Evolutionary conservation across 2,329 filamentous ascomycete genomes (phyloP).

Genomic region (Nothophoma quercina): DNA sequence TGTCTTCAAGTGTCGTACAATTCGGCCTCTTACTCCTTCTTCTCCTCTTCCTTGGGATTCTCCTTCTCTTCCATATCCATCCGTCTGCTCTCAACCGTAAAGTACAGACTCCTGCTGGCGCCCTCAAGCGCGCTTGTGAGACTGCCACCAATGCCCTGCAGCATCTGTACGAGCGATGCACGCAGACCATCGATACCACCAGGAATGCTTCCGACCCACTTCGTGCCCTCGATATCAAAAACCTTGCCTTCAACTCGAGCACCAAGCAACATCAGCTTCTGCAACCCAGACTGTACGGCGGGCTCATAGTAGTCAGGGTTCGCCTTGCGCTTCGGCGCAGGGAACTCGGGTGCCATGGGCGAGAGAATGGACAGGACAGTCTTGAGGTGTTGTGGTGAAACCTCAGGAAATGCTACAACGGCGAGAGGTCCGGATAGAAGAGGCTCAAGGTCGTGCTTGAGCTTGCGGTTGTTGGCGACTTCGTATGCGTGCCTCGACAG

Average conservation of each 20-base stretch:
- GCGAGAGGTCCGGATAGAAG: constrained; percentile 84
- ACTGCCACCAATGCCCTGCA: constrained; percentile 80
- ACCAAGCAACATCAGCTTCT: constrained; percentile 87
- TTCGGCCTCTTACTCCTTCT: constrained; percentile 9
- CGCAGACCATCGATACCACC: constrained; percentile 83
- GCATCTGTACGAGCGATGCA: constrained; percentile 79
- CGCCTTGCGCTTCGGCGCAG: constrained; percentile 76
- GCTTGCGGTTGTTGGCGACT: constrained; percentile 58
- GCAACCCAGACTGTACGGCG: constrained; percentile 78
- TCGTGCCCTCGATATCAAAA: constrained; percentile 76
- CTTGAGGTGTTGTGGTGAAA: constrained; percentile 85
- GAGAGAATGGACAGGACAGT: constrained; percentile 80
- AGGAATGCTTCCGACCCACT: constrained; percentile 78
- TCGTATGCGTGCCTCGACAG: constrained; percentile 65
- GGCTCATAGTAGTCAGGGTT: constrained; percentile 84
- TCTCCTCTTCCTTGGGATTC: constrained; percentile 42
- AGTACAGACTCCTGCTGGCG: constrained; percentile 80
- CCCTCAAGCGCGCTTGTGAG: constrained; percentile 82
- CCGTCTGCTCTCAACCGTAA: constrained; percentile 84
- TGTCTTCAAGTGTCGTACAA: constrained; percentile 10
- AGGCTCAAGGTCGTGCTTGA: constrained; percentile 71
- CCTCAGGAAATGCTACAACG: constrained; percentile 78
- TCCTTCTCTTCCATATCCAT: constrained; percentile 80
- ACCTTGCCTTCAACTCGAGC: constrained; percentile 85
- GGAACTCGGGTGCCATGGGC: constrained; percentile 73